Conservation (phyloP, 1,284 basidiomycete genomes). For the Mycena sp. region DNA sequence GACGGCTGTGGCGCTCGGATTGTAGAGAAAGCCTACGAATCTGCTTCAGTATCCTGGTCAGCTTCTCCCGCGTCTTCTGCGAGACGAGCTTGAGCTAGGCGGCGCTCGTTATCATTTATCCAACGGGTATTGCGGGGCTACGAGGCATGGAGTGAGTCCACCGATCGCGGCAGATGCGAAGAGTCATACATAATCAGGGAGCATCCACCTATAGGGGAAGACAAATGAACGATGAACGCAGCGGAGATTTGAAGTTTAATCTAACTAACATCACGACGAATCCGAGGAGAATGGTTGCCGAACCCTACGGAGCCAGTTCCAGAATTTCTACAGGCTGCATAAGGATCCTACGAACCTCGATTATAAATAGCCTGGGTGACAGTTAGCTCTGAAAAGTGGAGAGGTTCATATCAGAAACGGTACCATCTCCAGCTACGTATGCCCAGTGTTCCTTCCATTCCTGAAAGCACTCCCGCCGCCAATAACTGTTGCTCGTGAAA, state of each 20-base stretch:
- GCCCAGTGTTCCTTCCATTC: conserved; percentile 74
- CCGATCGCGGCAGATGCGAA: neutral
- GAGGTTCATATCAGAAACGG: neutral
- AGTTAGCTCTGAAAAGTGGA: neutral
- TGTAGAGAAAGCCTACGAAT: conserved; percentile 17
- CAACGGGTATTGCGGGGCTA: conserved; percentile 76
- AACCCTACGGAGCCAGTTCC: conserved; percentile 49
- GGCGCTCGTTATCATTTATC: conserved; percentile 64
- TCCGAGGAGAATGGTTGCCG: conserved; percentile 65
- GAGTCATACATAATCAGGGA: conserved; percentile 62
- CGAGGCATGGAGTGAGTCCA: neutral
- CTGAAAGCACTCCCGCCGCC: conserved; percentile 74
- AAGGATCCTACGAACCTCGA: conserved; percentile 54
- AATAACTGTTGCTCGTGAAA: conserved; percentile 53
- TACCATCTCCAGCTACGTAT: conserved; percentile 79
- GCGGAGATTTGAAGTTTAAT: neutral
- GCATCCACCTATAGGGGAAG: conserved; percentile 50
- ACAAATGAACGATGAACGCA: conserved; percentile 29
- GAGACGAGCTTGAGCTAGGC: conserved; percentile 75
- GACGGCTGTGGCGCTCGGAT: neutral
- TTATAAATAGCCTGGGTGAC: conserved; percentile 62
- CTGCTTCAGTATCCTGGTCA: conserved; percentile 57
- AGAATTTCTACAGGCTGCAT: neutral
- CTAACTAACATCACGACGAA: conserved; percentile 58
- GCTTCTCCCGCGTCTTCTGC: conserved; percentile 82